Evolutionary conservation across 2,329 filamentous ascomycete genomes (phyloP), one percentile per base, ranked within the genome.

Genomic region (Cladosporium sphaerospermum): DNA sequence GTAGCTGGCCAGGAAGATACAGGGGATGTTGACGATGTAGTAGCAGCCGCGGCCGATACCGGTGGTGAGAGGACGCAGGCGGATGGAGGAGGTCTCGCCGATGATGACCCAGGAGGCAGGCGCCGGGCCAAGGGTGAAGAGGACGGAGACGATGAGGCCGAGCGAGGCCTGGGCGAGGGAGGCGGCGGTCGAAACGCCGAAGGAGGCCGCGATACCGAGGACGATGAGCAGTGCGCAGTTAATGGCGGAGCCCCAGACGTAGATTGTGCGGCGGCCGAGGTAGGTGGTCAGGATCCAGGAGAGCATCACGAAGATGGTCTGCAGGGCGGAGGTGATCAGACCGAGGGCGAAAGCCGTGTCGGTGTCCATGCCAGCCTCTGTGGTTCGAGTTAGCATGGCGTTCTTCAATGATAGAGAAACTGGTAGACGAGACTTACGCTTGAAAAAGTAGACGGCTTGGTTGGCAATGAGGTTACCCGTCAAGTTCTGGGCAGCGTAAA

Each of bases 71-170:
- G 83, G 79, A 43, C 83, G 68, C 33, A 86, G 81, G 57, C 83
- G 82, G 52, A 85, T 76, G 48, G 83, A 72, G 0, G 83, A 83
- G 2, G 83, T 85, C 68, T 86, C 83, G 60, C 78, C 81, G 44
- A 86, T 85, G 59, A 85, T 82, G 69, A 82, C 79, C 77, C 78
- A 86, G 9, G 83, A 84, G 36, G 79, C 78, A 44, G 83, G 83
- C 2, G 80, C 83, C 16, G 80, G 81, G 59, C 79, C 81, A 13
- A 83, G 67, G 39, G 77, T 79, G 71, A 84, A 87, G 36, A 84
- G 68, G 53, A 86, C 79, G 28, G 83, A 85, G 64, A 86, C 74
- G 60, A 85, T 82, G 50, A 86, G 71, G 57, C 82, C 83, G 19
- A 86, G 71, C 7, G 78, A 79, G 8, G 83, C 83, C 66, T 83